Evolutionary conservation across 2,329 filamentous ascomycete genomes (phyloP).

Genomic region (Samsoniella hepiali): DNA sequence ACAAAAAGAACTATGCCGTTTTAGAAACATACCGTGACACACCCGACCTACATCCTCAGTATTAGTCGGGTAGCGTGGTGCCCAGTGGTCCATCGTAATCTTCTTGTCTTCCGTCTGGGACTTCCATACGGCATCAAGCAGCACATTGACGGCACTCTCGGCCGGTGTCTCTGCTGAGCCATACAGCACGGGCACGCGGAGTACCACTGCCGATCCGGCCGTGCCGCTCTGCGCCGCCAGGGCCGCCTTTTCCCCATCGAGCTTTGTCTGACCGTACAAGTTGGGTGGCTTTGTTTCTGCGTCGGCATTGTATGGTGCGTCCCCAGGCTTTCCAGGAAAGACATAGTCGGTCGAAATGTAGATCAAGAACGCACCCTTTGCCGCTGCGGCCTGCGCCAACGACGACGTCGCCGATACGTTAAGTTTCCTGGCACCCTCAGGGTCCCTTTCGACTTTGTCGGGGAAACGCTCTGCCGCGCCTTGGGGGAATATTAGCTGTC

Average conservation of each 20-base stretch:
- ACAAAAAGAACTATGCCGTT: slow-evolving; percentile 3
- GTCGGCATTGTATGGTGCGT: slow-evolving; percentile 74
- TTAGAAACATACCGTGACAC: slow-evolving; percentile 54
- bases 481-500: slow-evolving; percentile 32
- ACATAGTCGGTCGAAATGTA: slow-evolving; percentile 85
- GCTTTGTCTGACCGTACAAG: slow-evolving; percentile 63
- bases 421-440: slow-evolving; percentile 67
- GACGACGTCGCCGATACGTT: slow-evolving; percentile 69
- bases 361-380: slow-evolving; percentile 61
- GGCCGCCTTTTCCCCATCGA: slow-evolving; percentile 61
- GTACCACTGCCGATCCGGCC: slow-evolving; percentile 59
- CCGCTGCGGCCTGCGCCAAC: slow-evolving; percentile 64
- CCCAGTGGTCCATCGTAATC: slow-evolving; percentile 83
- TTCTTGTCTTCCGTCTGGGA: slow-evolving; percentile 60
- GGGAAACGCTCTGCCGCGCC: slow-evolving; percentile 86
- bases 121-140: slow-evolving; percentile 75
- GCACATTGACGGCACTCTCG: slow-evolving; percentile 79
- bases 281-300: slow-evolving; percentile 69
- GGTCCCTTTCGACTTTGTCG: slow-evolving; percentile 79
- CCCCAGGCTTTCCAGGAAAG: slow-evolving; percentile 69
- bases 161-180: slow-evolving; percentile 66
- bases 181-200: slow-evolving; percentile 82
- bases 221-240: slow-evolving; percentile 57
- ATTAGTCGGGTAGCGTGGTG: slow-evolving; percentile 80
- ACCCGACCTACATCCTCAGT: slow-evolving; percentile 83